Evolutionary conservation across 192 early-diverging fungal genomes (phyloP), one percentile per base, ranked within the genome.

Genomic region (Coemansia sp.): DNA sequence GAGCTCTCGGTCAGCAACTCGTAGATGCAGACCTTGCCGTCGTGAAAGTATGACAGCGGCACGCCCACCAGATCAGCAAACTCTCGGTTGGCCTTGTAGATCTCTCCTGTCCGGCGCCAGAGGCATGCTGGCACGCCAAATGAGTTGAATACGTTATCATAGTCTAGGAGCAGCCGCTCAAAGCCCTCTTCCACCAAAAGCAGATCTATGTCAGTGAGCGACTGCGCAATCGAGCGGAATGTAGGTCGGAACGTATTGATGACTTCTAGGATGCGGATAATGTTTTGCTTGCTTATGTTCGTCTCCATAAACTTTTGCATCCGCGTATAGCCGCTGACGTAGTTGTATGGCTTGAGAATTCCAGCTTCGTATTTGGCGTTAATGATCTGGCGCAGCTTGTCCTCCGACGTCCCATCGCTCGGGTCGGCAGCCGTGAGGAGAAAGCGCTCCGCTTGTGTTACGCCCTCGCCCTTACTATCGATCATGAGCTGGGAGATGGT

Each of bases 331-430:
- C 91, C 91, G 69, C 87, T 92, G 68, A 93, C 89, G 75, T 96
- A 96, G 83, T 98, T 95, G 86, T 95, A 95, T n/a, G 96, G 96
- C 74, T 93, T 95, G 46, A 98, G 81, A 65, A 95, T 87, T 0
- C 96, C 96, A 0, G 96, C 96, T 63, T 98, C 93, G 61, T 92
- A 93, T 73, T 98, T 98, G 29, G 96, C 96, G 69, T 90, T 90
- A 71, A 98, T 94, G 20, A 98, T 90, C 65, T 93, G 89, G 20
- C 86, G 92, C 63, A 98, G 82, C 68, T 94, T 89, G 65, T 94
- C 95, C 71, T 95, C 92, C 9, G 88, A 85, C 23, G 88, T 87
- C 17, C 90, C 91, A 69, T 95, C 92, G 34, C 81, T 85, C 0
- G 96, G 96, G 71, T 98, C 95, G 0, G 96, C 96, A 0, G 95